These are phyloP conservation scores for Cladophialophora exuberans DNA, from an alignment of 2,329 filamentous ascomycete species.

Conservation along the genomic window DNA sequence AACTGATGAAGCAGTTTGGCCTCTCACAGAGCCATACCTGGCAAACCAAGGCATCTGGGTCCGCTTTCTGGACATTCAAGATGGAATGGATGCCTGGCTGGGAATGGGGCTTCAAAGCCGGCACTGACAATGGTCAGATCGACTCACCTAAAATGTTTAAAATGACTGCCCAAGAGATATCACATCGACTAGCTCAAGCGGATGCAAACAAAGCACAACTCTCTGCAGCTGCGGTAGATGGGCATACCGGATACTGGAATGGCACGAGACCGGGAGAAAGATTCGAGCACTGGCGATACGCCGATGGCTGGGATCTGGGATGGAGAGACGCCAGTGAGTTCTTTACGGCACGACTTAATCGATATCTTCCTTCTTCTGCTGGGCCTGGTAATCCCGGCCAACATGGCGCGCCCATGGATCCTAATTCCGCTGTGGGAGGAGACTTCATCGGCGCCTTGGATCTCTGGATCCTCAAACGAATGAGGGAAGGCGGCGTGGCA, in stretches of 20 bases:
- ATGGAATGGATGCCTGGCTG: slow-evolving; percentile 66
- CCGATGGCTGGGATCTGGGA: slow-evolving; percentile 59
- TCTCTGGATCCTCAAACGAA: slow-evolving; percentile 60
- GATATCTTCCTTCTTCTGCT: slow-evolving; percentile 33
- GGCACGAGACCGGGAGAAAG: slow-evolving; percentile 46
- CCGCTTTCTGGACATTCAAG: slow-evolving; percentile 64
- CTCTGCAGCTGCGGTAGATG: slow-evolving; percentile 42
- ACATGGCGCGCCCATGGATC: neutral
- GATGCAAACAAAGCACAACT: slow-evolving; percentile 43
- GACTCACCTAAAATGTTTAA: slow-evolving; percentile 44
- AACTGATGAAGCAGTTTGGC: slow-evolving; percentile 47
- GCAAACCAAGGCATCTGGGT: slow-evolving; percentile 54
- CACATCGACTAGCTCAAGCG: slow-evolving; percentile 43
- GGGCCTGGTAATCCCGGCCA: slow-evolving; percentile 30
- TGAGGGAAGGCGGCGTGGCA: slow-evolving; percentile 55
- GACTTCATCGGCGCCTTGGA: slow-evolving; percentile 62
- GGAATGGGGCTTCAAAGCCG: slow-evolving; percentile 62
- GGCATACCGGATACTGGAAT: slow-evolving; percentile 58
- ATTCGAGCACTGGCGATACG: slow-evolving; percentile 59
- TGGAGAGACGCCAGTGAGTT: slow-evolving; percentile 59
- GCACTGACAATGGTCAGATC: slow-evolving; percentile 52
- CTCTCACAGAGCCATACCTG: slow-evolving; percentile 52
- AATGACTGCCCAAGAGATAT: slow-evolving; percentile 43
- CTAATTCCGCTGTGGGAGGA: slow-evolving; percentile 32
- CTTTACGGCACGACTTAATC: slow-evolving; percentile 48